Conservation (phyloP, 73 alveolate genomes). For the Paramecium tetraurelia region DNA sequence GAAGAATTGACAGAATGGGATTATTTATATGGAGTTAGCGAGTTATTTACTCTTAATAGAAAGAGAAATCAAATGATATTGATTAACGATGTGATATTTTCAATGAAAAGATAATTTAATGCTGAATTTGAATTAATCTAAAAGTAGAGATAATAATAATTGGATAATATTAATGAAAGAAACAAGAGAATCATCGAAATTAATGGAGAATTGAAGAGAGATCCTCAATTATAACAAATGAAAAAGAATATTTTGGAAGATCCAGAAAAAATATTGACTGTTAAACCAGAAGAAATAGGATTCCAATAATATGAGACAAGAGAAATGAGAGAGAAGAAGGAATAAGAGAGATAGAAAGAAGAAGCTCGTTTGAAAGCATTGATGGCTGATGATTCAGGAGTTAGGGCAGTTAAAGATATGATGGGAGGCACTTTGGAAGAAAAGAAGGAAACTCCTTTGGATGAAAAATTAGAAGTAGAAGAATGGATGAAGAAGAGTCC, state of each 20-base stretch:
- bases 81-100: constrained; percentile 79
- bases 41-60: constrained; percentile 88
- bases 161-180: constrained; percentile 84
- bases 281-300: constrained; percentile 81
- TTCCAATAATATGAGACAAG: constrained; percentile 85
- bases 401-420: constrained; percentile 94
- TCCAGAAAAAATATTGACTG: constrained; percentile 87
- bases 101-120: constrained; percentile 83
- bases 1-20: constrained; percentile 79
- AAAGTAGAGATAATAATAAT: constrained; percentile 83
- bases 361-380: constrained; percentile 93
- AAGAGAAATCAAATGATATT: constrained; percentile 90
- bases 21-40: constrained; percentile 84
- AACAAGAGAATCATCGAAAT: constrained; percentile 90
- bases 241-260: constrained; percentile 76
- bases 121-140: constrained; percentile 80
- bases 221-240: constrained; percentile 85
- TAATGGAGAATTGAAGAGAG: constrained; percentile 80
- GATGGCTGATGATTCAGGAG: constrained; percentile 95
- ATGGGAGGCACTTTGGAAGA: constrained; percentile 93
- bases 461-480: constrained; percentile 89
- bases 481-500: constrained; percentile 94
- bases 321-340: constrained; percentile 91
- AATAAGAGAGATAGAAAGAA: constrained; percentile 81
- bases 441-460: constrained; percentile 85